These are phyloP conservation scores for Gorgonomyces haynaldii DNA, from an alignment of 192 early-diverging fungal species.

Conservation along the genomic window DNA sequence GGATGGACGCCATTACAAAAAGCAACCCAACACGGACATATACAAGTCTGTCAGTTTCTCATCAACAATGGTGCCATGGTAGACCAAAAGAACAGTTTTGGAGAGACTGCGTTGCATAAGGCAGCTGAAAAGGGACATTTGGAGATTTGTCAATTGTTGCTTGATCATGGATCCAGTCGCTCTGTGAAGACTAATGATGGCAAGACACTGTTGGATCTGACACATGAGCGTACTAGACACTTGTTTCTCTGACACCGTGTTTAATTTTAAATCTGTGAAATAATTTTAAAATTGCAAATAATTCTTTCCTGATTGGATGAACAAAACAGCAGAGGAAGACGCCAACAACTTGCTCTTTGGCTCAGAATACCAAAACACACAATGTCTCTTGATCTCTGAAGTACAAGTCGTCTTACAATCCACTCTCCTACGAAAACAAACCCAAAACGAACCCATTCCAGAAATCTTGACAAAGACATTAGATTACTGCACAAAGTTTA, in stretches of 20 bases:
- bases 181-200: too few relatives aligned
- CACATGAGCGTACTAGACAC: too few relatives aligned
- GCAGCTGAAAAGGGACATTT: slow-evolving; percentile 1
- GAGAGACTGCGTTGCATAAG: not conserved
- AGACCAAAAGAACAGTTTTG: not conserved
- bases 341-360: slow-evolving; percentile 3
- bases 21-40: not conserved
- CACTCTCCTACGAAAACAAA: not conserved
- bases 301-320: too few relatives aligned
- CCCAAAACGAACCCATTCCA: slow-evolving; percentile 1
- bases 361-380: slow-evolving; percentile 28
- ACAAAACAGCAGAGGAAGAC: not conserved
- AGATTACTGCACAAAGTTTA: slow-evolving; percentile 76
- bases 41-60: not conserved
- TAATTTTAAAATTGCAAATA: too few relatives aligned
- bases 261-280: too few relatives aligned
- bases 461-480: slow-evolving; percentile 67
- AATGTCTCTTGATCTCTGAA: slow-evolving; percentile 37
- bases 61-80: not conserved
- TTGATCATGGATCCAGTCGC: too few relatives aligned
- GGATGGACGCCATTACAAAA: not conserved
- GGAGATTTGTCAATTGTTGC: too few relatives aligned
- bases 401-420: slow-evolving; percentile 29
- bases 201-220: too few relatives aligned
- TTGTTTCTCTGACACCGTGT: too few relatives aligned